Evolutionary conservation across 106 monocot species (phyloP).

Genomic region (Dioscorea alata): DNA sequence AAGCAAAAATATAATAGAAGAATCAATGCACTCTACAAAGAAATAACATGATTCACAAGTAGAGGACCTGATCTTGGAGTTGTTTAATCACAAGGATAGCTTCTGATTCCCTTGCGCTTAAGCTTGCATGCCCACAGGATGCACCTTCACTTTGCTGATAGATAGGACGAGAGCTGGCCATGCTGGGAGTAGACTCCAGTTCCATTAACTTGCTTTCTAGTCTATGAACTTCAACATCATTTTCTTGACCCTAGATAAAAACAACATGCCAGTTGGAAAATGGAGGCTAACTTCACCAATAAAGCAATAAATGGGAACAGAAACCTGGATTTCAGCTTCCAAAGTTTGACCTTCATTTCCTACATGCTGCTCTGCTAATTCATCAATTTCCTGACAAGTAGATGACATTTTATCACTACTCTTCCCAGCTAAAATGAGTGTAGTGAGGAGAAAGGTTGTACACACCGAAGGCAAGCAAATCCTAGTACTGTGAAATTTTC

Average conservation of each 20-base stretch:
- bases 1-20: neutral
- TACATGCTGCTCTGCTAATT: slow-evolving; percentile 1
- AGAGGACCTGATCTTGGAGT: slow-evolving; percentile 63
- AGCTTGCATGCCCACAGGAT: slow-evolving; percentile 18
- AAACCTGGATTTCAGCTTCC: slow-evolving; percentile 23
- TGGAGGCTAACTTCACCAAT: neutral
- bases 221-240: slow-evolving; percentile 16
- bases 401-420: neutral
- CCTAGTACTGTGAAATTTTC: slow-evolving; percentile 44
- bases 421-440: neutral
- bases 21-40: neutral
- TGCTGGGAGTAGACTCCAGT: slow-evolving; percentile 9
- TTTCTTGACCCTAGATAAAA: slow-evolving; percentile 19
- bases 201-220: slow-evolving; percentile 9
- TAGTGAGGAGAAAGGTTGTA: slow-evolving; percentile 1
- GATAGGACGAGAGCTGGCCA: slow-evolving; percentile 9
- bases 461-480: slow-evolving; percentile 20
- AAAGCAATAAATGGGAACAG: neutral
- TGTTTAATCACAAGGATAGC: slow-evolving; percentile 59
- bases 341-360: neutral
- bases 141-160: slow-evolving; percentile 11
- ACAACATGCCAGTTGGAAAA: neutral
- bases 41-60: neutral
- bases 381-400: slow-evolving; percentile 18
- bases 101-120: slow-evolving; percentile 59